Percentiles rank a stretch among this genome's conserved stretches.
These are phyloP conservation scores for Parietichytrium sp. DNA, from an alignment of 108 stramenopile genomes.

Conservation along the genomic window DNA sequence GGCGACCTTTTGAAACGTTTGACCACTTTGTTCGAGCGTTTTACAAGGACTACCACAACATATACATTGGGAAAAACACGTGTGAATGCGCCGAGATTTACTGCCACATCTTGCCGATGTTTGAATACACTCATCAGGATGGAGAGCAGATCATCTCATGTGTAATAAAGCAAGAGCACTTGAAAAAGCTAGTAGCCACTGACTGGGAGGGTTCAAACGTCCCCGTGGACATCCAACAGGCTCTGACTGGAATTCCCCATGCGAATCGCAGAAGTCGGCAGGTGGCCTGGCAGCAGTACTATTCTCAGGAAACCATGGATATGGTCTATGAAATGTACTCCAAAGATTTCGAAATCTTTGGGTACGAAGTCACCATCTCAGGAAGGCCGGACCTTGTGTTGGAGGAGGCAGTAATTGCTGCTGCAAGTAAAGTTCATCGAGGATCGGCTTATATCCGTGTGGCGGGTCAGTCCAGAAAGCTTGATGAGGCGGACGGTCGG, in stretches of 20 bases:
- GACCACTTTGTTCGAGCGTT: constrained; percentile 54
- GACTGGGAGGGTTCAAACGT: constrained; percentile 38
- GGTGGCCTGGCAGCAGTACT: constrained; percentile 59
- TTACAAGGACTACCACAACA: constrained; percentile 7
- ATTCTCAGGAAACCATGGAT: constrained; percentile 64
- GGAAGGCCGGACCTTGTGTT: constrained; percentile 60
- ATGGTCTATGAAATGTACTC: constrained; percentile 67
- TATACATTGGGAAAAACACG: not conserved
- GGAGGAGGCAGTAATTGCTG: no score
- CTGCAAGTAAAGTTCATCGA: no score
- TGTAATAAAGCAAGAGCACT: constrained; percentile 66
- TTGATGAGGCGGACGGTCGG: no score
- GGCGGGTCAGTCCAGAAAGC: no score
- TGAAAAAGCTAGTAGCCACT: constrained; percentile 40
- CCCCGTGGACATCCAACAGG: not conserved
- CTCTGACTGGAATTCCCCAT: constrained; percentile 24
- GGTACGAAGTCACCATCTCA: constrained; percentile 50
- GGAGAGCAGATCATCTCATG: constrained; percentile 61
- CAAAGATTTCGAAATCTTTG: constrained; percentile 65
- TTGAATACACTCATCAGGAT: constrained; percentile 63
- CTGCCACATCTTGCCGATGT: constrained; percentile 64
- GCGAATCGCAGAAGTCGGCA: not conserved
- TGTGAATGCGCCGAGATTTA: constrained; percentile 64
- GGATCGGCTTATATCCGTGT: no score
- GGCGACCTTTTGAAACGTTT: constrained; percentile 59